Evolutionary conservation across 768 basidiomycete genomes (phyloP).

Genomic region (Rhizopogon rudus): DNA sequence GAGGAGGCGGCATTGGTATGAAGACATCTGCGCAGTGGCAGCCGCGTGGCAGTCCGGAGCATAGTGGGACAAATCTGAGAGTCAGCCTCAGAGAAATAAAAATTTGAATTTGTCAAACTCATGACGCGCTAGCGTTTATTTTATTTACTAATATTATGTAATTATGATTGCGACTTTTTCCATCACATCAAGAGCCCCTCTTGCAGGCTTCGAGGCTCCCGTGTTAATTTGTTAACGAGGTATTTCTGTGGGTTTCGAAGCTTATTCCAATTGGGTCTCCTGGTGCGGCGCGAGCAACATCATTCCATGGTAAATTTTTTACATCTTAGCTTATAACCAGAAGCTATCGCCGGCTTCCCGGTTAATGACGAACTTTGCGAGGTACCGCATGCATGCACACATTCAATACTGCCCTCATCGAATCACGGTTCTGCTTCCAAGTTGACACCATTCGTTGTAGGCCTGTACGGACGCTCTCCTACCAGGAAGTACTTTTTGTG

Average conservation of each 20-base stretch:
- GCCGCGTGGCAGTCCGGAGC: conserved; percentile 51
- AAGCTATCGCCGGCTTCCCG: neutral
- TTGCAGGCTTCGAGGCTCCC: too few relatives aligned
- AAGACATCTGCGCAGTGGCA: conserved; percentile 47
- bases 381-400: neutral
- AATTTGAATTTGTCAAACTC: neutral
- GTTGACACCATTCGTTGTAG: neutral
- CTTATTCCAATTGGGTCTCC: neutral
- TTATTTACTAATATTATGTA: too few relatives aligned
- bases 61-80: conserved; percentile 23
- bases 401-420: neutral
- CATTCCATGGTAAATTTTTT: too few relatives aligned
- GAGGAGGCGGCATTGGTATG: conserved; percentile 36
- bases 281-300: neutral
- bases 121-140: neutral
- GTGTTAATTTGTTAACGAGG: too few relatives aligned
- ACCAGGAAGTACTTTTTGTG: neutral
- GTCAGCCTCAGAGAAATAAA: neutral
- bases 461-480: neutral
- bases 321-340: neutral
- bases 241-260: too few relatives aligned
- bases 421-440: neutral
- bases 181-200: too few relatives aligned
- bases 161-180: too few relatives aligned
- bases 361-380: neutral